Percentiles rank a stretch among this genome's conserved stretches.
phyloP scores from a whole-genome alignment of 768 basidiomycete genomes.

The Boletus reticulatus region DNA sequence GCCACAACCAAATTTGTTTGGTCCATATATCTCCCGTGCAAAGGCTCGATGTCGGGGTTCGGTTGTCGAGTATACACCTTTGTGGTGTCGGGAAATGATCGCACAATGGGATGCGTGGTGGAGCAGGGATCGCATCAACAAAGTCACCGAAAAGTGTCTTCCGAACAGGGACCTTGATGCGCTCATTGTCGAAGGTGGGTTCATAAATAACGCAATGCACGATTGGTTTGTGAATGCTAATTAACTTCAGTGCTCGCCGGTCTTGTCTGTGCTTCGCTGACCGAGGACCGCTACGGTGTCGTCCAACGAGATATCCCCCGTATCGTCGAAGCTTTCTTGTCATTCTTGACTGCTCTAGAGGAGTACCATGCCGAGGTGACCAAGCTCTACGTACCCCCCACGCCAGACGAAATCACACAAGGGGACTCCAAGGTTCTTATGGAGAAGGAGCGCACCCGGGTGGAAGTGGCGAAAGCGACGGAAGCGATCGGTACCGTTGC shows the following conservation, averaged over 20 bases:
- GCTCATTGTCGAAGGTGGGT: constrained; percentile 57
- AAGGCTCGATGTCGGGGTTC: constrained; percentile 3
- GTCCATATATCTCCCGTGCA: background rate
- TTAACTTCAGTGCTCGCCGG: constrained; percentile 48
- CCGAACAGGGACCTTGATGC: constrained; percentile 64
- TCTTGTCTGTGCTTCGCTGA: constrained; percentile 67
- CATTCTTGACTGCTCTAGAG: constrained; percentile 66
- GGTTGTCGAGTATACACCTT: constrained; percentile 30
- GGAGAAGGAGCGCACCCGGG: constrained; percentile 37
- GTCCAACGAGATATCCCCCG: constrained; percentile 85
- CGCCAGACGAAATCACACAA: constrained; percentile 31
- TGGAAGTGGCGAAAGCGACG: constrained; percentile 54
- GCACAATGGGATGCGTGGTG: constrained; percentile 48
- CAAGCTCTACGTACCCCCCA: constrained; percentile 37
- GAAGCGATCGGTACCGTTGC: constrained; percentile 52
- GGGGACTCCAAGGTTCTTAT: constrained; percentile 33
- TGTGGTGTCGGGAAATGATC: constrained; percentile 23
- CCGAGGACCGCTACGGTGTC: constrained; percentile 78
- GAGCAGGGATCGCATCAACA: constrained; percentile 51
- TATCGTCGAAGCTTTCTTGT: constrained; percentile 72
- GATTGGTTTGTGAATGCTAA: background rate
- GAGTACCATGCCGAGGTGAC: constrained; percentile 56
- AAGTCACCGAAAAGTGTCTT: constrained; percentile 51
- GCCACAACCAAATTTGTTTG: background rate
- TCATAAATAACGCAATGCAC: background rate